A percentile compares a stretch with the other conserved stretches of the same genome.
phyloP scores from a whole-genome alignment of 1,284 basidiomycete species.

The Vanrija sp. region DNA sequence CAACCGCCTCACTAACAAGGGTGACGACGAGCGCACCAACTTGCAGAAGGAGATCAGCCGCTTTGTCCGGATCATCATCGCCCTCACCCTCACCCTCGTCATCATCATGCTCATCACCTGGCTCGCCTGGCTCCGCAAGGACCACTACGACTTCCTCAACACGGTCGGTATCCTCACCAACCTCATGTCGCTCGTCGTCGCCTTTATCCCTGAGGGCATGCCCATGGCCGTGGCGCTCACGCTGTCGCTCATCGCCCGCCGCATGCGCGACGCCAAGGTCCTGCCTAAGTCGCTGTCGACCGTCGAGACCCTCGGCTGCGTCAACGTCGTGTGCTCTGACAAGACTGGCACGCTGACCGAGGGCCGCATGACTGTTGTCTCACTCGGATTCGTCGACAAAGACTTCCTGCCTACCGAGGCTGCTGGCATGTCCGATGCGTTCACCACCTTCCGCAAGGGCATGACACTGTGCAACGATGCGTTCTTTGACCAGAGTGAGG shows the following conservation, averaged over 20 bases:
- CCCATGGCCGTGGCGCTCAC: slow-evolving; percentile 53
- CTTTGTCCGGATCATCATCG: slow-evolving; percentile 52
- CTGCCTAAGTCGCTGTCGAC: slow-evolving; percentile 60
- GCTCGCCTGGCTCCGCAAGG: slow-evolving; percentile 53
- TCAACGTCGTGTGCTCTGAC: slow-evolving; percentile 59
- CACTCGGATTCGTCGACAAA: slow-evolving; percentile 51
- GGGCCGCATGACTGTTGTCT: slow-evolving; percentile 52
- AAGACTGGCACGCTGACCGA: slow-evolving; percentile 57
- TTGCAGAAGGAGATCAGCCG: slow-evolving; percentile 49
- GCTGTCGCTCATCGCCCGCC: slow-evolving; percentile 52
- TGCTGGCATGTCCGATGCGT: slow-evolving; percentile 24
- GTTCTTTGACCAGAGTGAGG: slow-evolving; percentile 51
- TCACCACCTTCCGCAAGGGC: slow-evolving; percentile 9
- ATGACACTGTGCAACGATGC: slow-evolving; percentile 60
- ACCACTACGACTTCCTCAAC: slow-evolving; percentile 58
- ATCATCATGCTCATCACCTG: slow-evolving; percentile 55
- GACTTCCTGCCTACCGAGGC: slow-evolving; percentile 39
- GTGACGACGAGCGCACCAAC: slow-evolving; percentile 49
- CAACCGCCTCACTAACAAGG: slow-evolving; percentile 56
- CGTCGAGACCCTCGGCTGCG: slow-evolving; percentile 59
- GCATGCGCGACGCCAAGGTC: slow-evolving; percentile 57
- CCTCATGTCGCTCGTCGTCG: slow-evolving; percentile 59
- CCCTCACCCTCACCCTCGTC: slow-evolving; percentile 55
- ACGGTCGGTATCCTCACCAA: slow-evolving; percentile 58
- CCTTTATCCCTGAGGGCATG: slow-evolving; percentile 59